phyloP scores from a whole-genome alignment of 1,139 yeast genomes.

The Entelexis sorbosivorans region DNA sequence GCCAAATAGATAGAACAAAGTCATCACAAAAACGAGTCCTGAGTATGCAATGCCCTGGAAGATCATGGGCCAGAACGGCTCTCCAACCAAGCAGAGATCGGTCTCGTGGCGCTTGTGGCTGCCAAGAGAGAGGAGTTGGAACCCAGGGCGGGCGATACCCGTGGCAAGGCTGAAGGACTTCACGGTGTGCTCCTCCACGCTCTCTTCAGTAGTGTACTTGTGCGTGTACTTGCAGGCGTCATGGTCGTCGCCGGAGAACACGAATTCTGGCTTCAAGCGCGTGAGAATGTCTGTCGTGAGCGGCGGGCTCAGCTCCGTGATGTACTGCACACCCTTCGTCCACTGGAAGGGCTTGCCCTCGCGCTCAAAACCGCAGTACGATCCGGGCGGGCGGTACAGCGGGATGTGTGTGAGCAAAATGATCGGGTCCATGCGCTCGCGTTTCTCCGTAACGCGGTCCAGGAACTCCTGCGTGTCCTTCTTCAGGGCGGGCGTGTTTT shows the following conservation, averaged over 20 bases:
- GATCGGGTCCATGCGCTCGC: slow-evolving; percentile 39
- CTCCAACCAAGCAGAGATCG: slow-evolving; percentile 53
- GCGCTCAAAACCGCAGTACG: slow-evolving; percentile 58
- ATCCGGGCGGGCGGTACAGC: slow-evolving; percentile 44
- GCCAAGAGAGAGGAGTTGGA: slow-evolving; percentile 60
- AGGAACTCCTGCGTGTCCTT: slow-evolving; percentile 37
- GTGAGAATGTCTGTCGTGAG: slow-evolving; percentile 48
- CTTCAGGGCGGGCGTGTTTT: slow-evolving; percentile 35
- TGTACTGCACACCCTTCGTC: slow-evolving; percentile 63
- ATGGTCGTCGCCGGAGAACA: slow-evolving; percentile 93
- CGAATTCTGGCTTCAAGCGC: slow-evolving; percentile 48
- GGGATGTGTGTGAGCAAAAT: slow-evolving; percentile 76
- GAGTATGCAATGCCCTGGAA: slow-evolving; percentile 25
- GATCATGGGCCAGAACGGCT: slow-evolving; percentile 45
- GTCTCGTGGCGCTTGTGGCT: slow-evolving; percentile 35
- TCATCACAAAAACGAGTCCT: neutral
- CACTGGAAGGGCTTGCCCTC: slow-evolving; percentile 50
- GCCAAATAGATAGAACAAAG: neutral
- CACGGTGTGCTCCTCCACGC: slow-evolving; percentile 68
- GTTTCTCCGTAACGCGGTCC: slow-evolving; percentile 26
- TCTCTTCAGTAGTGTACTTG: slow-evolving; percentile 7
- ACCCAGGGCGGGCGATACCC: slow-evolving; percentile 75
- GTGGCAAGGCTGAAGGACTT: slow-evolving; percentile 89
- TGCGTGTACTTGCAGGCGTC: slow-evolving; percentile 81
- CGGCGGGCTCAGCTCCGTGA: slow-evolving; percentile 55